Evolutionary conservation across 2,329 filamentous ascomycete genomes (phyloP), one percentile per base, ranked within the genome.

Genomic region (Grosmannia huntii): DNA sequence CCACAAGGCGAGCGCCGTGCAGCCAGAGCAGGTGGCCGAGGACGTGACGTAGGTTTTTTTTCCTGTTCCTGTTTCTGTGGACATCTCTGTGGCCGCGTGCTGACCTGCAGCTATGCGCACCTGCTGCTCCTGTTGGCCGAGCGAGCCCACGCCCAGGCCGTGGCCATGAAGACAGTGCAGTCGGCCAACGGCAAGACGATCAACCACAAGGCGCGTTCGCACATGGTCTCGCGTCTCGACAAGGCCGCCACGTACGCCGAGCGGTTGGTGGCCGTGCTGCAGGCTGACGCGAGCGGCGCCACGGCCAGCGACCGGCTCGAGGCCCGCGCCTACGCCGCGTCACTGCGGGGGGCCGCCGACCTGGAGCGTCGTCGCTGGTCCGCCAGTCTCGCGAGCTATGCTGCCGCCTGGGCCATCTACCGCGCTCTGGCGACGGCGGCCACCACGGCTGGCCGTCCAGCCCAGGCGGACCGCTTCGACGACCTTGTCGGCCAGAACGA

Each of bases 301-400:
- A 83, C 74, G 33, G 74, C 83, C 48, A 79, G 76, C 57, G 89
- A 96, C 69, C 70, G 92, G 48, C 78, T 99, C 51, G 92, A 97
- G 75, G 89, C 90, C 57, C 84, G 82, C 65, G 92, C 90, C 55
- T 99, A 99, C 68, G 81, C 84, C 48, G 83, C 84, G 55, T 81
- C 90, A 60, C 77, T 99, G 58, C 78, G 79, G 49, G 94, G 92
- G 33, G 84, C 87, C 6, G 82, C 86, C 65, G 80, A 85, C 60
- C 92, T 97, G 66, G 94, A 97, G 73, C 94, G 90, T 71, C 87
- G 89, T 66, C 83, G 79, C 66, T 99, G 94, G 94, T 81, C 89
- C 64, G 68, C 77, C 14, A 95, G 90, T 69, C 75, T 97, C 61
- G 77, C 77, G 65, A 83, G 81, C 68, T 96, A 90, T 67, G 83